Base-by-base conservation (phyloP, 768 basidiomycete species). In the Leucocoprinus birnbaumii region DNA sequence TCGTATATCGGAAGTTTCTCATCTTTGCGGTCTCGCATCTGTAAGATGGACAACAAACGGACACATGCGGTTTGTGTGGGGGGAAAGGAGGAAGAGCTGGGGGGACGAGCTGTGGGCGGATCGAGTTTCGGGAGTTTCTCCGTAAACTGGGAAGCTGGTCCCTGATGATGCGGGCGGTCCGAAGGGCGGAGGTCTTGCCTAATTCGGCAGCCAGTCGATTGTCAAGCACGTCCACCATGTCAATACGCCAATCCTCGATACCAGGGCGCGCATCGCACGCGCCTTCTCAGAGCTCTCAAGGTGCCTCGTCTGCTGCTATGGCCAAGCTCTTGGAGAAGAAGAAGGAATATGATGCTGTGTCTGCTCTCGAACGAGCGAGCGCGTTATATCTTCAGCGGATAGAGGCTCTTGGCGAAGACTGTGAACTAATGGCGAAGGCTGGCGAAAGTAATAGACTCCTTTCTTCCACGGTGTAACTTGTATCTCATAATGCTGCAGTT, bases 281-380 rank as follows among this genome's bases (percentile, higher is more conserved):
- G 6, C 64, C 74, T 40, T 68, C 66, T 9, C 57, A 71, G 35
- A 65, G 69, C 55, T 63, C 73, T 6, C 71, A 77, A 34, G 67
- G 70, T 6, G 73, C 73, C 40, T 77, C 73, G 48, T 72, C 80
- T 1, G 81, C 80, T 0, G 77, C 83, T 1, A 56, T 71, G 1
- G 74, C 80, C 16, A 85, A 84, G 59, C 76, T 89, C 42, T 52
- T 76, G 2, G 89, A 91, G 63, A 91, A 91, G 73, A 91, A 89
- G 73, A 91, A 89, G 64, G 89, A 91, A 66, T 82, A 75, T 53
- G 88, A 90, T 52, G 87, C 86, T 0, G 86, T 90, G 22, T 77
- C 80, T 19, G 89, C 89, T 1, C 73, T 91, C 4, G 86, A 90
- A 63, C 74, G 76, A 51, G 82, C 85, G 0, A 86, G 82, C 52